phyloP scores from a whole-genome alignment of 345 rosid species.

The Raphanus sativus region DNA sequence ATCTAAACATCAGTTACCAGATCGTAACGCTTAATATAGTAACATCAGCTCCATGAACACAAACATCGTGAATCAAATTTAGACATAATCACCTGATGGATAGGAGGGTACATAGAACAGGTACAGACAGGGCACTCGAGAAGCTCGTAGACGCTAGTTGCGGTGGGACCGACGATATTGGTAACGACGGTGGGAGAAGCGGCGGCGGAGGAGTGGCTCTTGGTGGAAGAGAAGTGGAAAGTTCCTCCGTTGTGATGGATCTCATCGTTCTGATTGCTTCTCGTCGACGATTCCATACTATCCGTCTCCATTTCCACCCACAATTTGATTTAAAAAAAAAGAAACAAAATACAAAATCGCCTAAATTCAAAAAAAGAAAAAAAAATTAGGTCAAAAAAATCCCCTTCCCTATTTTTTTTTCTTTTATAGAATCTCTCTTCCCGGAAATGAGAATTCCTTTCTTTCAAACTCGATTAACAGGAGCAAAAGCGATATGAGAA shows the following conservation, averaged over 20 bases:
- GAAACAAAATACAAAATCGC: background rate
- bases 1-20: too few relatives aligned
- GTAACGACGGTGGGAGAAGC: constrained; percentile 35
- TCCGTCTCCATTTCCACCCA: constrained; percentile 62
- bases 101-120: constrained; percentile 98
- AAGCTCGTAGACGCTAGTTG: constrained; percentile 88
- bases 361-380: constrained; percentile 26
- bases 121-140: constrained; percentile 99
- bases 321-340: background rate
- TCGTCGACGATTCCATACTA: constrained; percentile 63
- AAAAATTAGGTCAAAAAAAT: constrained; percentile 3
- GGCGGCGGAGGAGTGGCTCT: constrained; percentile 42
- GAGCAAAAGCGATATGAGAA: constrained; percentile 5
- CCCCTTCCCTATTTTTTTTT: background rate
- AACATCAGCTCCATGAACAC: too few relatives aligned
- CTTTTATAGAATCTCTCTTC: constrained; percentile 8
- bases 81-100: constrained; percentile 73
- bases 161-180: constrained; percentile 55
- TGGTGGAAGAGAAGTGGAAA: constrained; percentile 63
- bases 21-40: too few relatives aligned
- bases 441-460: constrained; percentile 17
- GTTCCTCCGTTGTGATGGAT: constrained; percentile 49
- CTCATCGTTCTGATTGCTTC: constrained; percentile 70
- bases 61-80: background rate
- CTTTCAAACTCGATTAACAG: constrained; percentile 28